phyloP scores from a whole-genome alignment of 208 protist genomes.

The Blastocrithidia nonstop region DNA sequence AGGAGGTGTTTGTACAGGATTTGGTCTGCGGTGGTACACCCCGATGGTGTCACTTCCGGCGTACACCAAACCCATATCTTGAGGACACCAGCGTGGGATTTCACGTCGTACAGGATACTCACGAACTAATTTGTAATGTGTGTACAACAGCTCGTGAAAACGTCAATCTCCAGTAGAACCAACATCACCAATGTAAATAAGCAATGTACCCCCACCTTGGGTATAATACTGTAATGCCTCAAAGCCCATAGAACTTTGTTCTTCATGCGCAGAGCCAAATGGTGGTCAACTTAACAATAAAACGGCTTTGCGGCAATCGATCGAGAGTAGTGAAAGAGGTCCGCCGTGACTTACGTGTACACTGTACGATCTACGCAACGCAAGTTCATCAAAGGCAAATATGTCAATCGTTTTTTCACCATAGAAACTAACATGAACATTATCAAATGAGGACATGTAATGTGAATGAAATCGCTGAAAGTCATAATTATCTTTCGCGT shows the following conservation, averaged over 20 bases:
- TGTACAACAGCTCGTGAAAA: slow-evolving; percentile 72
- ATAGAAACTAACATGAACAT: slow-evolving; percentile 35
- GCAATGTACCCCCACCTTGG: slow-evolving; percentile 33
- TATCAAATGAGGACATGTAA: slow-evolving; percentile 54
- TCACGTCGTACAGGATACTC: slow-evolving; percentile 75
- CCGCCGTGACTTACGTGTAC: slow-evolving; percentile 66
- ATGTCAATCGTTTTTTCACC: slow-evolving; percentile 32
- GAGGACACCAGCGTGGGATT: slow-evolving; percentile 68
- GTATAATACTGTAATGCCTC: slow-evolving; percentile 80
- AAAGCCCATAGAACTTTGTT: slow-evolving; percentile 85
- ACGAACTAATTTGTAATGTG: slow-evolving; percentile 65
- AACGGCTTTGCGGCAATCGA: slow-evolving; percentile 40
- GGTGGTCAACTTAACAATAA: slow-evolving; percentile 81
- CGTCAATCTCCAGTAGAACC: slow-evolving; percentile 79
- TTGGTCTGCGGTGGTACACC: slow-evolving; percentile 48
- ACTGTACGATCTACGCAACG: slow-evolving; percentile 54
- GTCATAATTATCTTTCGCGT: no score
- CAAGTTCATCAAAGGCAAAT: slow-evolving; percentile 74
- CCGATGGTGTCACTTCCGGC: slow-evolving; percentile 81
- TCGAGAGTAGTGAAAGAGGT: slow-evolving; percentile 56
- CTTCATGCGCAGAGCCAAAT: slow-evolving; percentile 71
- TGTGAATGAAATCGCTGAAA: no score
- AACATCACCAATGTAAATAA: slow-evolving; percentile 84
- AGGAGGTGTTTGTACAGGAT: background rate
- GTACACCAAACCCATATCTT: slow-evolving; percentile 83